Base-by-base conservation (phyloP, 2,329 filamentous ascomycete species). In the Monilinia vaccinii-corymbosi region DNA sequence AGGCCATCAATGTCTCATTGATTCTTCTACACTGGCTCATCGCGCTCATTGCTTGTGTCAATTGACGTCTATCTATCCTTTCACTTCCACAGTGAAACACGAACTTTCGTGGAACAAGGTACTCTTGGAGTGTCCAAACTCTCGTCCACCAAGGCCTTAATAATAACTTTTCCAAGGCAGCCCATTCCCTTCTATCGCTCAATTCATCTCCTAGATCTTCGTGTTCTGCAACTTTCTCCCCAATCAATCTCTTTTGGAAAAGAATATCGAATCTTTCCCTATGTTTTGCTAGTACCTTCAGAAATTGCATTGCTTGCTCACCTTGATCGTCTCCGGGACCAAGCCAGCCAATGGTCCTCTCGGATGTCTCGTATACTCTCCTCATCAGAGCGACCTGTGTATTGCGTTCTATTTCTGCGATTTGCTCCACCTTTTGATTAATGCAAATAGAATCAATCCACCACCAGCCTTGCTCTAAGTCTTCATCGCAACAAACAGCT, bases 81-180 rank as follows among this genome's bases (percentile, higher is more conserved):
- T 60, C 60, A 3, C 28, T 23, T 23, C 57, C 60, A 13, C 42
- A 62, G 14, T 52, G 34, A 38, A 62, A 62, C 14, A 52, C 31
- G 11, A 62, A 57, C 50, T 40, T 61, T 34, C 38, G n/a, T 10
- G 61, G 31, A 1, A 61, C 52, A 14, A 62, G 45, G 49, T 61
- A 61, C 42, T 62, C 58, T 36, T 62, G 61, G n/a, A 62, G 48
- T 32, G 58, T 61, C 61, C 61, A 62, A 18, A 62, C 58, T 53
- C 61, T 49, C 18, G 59, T 57, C 52, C 52, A 61, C 61, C 61
- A 62, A 32, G 61, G 52, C 10, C 51, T 46, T 2, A 49, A 40
- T 3, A 61, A 18, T 5, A 61, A 28, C 16, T 14, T 61, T 44
- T 61, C 60, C 6, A 61, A 38, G n/a, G 42, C 11, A 44, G 44